phyloP scores from a whole-genome alignment of 2,329 filamentous ascomycete genomes.

The Fusarium nanum region DNA sequence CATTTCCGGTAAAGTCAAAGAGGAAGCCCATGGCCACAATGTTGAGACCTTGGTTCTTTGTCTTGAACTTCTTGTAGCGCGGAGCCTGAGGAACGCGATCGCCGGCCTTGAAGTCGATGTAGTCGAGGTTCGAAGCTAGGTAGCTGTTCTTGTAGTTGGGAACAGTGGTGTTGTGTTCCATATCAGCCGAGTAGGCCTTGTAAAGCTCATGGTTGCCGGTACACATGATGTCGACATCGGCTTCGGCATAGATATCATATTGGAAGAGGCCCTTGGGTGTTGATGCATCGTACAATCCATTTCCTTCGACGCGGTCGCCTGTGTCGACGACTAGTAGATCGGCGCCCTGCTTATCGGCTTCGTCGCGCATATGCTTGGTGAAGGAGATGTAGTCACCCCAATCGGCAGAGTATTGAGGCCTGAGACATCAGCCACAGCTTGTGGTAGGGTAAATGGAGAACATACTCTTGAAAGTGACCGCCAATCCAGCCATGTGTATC shows the following conservation, averaged over 20 bases:
- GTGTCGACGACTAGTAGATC: constrained; percentile 96
- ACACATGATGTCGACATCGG: constrained; percentile 85
- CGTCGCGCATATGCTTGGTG: constrained; percentile 80
- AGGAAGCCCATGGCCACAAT: constrained; percentile 93
- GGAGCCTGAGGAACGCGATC: constrained; percentile 80
- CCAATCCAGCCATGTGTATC: constrained; percentile 97
- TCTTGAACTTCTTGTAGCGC: constrained; percentile 89
- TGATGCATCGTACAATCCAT: constrained; percentile 92
- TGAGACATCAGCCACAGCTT: constrained; percentile 49
- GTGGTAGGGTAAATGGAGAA: fast-evolving
- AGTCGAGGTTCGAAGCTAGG: constrained; percentile 92
- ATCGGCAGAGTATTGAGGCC: constrained; percentile 91
- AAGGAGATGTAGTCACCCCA: constrained; percentile 99
- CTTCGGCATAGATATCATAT: constrained; percentile 86
- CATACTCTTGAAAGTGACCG: constrained; percentile 90
- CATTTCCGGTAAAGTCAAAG: constrained; percentile 91
- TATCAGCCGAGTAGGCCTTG: constrained; percentile 78
- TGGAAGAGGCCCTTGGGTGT: constrained; percentile 88
- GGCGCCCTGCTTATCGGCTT: constrained; percentile 79
- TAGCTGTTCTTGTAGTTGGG: constrained; percentile 85
- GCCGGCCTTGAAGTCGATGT: constrained; percentile 77
- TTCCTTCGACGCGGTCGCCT: constrained; percentile 92
- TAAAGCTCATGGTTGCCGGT: constrained; percentile 97
- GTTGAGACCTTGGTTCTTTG: constrained; percentile 85
- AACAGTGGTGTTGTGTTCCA: constrained; percentile 83